Evolutionary conservation across 192 early-diverging fungal genomes (phyloP), one percentile per base, ranked within the genome.

Genomic region (Diversispora epigaea): DNA sequence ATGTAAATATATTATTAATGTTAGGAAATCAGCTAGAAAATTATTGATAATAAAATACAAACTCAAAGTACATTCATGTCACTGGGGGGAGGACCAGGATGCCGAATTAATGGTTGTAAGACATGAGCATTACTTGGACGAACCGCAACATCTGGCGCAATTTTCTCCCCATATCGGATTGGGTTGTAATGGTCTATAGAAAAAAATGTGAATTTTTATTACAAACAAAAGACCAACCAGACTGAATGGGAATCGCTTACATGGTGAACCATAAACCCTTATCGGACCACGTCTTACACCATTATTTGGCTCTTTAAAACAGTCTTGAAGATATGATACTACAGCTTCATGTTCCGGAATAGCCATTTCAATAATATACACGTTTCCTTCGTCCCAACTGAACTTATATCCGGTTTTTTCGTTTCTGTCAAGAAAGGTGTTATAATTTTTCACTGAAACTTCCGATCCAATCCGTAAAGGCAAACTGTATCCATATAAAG

Each of bases 1-100:
- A 25, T 73, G 43, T 61, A 73, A 73, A 17, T 62, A 73, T 46
- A 73, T 47, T 73, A 73, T 61, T 57, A 45, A 61, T 73, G 60
- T 69, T 41, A 45, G 8, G 52, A 72, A 72, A 72, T 7, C 55
- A 40, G 6, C 22, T 56, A 32, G 25, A 32, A 32, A 32, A 32
- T 1, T 32, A 32, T 32, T 32, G 25, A 32, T 32, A 32, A 50
- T 50, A 11, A 49, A 11, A 49, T 64, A 40, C 11, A 64, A 43
- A 19, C 6, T 64, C 21, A 64, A 44, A 64, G 39, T 64, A 43
- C 39, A 2, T 64, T 39, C 14, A 21, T 1, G 17, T 64, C 32
- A 2, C 62, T 4, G 39, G 25, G 32, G 4, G 32, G 62, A 64
- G 32, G 32, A 43, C 62, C 62, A 64, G 62, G 32, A 68, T 25